phyloP scores from a whole-genome alignment of 2,329 filamentous ascomycete genomes.

The Botrytis sinoallii region DNA sequence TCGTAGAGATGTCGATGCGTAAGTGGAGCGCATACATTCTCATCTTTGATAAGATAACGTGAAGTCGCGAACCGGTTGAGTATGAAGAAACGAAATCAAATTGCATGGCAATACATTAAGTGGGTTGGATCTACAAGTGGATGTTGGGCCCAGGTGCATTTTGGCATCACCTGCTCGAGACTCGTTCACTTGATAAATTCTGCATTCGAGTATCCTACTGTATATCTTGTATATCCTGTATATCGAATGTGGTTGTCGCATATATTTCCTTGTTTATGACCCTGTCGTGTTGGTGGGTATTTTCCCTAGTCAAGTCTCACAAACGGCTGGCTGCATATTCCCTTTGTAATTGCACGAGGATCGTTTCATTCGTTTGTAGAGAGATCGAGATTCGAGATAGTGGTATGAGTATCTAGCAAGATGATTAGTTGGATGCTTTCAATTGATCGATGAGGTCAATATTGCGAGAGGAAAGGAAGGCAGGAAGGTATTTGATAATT shows the following conservation, averaged over 20 bases:
- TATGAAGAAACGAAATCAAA: not conserved
- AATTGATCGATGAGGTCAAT: not conserved
- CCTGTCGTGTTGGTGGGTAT: not conserved
- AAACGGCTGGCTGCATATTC: conserved; percentile 8
- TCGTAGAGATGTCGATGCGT: not conserved
- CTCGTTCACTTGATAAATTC: not conserved
- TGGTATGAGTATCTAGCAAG: not conserved
- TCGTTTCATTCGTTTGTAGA: not conserved
- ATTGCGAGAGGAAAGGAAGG: not conserved
- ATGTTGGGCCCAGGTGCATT: not conserved
- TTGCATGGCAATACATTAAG: not conserved
- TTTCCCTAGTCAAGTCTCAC: not conserved
- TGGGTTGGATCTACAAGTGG: not conserved
- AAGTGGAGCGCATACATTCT: not conserved
- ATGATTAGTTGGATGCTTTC: not conserved
- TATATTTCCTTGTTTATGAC: conserved; percentile 5
- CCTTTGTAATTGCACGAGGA: not conserved
- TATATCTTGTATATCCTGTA: not conserved
- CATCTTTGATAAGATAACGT: not conserved
- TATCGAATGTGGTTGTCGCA: not conserved
- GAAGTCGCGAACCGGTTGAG: not conserved
- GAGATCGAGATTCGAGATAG: not conserved
- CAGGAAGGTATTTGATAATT: not conserved
- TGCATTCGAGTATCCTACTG: not conserved
- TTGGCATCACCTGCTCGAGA: not conserved